phyloP scores from a whole-genome alignment of 176 grass and related monocot species.

The Paspalum vaginatum region DNA sequence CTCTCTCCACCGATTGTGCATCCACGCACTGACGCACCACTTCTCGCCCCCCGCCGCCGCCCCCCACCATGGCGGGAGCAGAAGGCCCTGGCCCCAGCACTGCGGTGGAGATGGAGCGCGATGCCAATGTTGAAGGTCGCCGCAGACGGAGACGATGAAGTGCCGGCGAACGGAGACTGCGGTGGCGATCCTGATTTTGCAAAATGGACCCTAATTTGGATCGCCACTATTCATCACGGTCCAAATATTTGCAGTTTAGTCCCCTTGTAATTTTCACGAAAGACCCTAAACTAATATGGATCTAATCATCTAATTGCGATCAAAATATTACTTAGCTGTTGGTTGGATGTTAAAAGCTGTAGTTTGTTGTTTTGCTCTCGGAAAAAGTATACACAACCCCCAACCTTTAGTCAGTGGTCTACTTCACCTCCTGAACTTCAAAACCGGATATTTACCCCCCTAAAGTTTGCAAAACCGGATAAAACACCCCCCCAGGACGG shows the following conservation, averaged over 20 bases:
- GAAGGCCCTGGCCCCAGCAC: background rate
- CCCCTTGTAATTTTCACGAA: background rate
- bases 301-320: too few species aligned
- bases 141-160: background rate
- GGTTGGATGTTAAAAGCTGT: too few species aligned
- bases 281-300: too few species aligned
- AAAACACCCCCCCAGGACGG: too few species aligned
- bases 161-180: background rate
- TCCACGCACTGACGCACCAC: background rate
- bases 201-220: background rate
- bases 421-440: too few species aligned
- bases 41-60: background rate
- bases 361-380: too few species aligned
- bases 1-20: background rate
- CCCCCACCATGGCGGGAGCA: background rate
- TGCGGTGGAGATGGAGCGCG: background rate
- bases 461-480: too few species aligned
- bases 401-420: too few species aligned
- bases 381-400: too few species aligned
- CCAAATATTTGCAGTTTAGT: background rate
- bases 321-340: too few species aligned
- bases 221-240: background rate
- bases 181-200: background rate
- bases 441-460: too few species aligned
- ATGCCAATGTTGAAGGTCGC: background rate